Conservation (phyloP, 2,329 filamentous ascomycete genomes). For the Sporothrix phasma region DNA sequence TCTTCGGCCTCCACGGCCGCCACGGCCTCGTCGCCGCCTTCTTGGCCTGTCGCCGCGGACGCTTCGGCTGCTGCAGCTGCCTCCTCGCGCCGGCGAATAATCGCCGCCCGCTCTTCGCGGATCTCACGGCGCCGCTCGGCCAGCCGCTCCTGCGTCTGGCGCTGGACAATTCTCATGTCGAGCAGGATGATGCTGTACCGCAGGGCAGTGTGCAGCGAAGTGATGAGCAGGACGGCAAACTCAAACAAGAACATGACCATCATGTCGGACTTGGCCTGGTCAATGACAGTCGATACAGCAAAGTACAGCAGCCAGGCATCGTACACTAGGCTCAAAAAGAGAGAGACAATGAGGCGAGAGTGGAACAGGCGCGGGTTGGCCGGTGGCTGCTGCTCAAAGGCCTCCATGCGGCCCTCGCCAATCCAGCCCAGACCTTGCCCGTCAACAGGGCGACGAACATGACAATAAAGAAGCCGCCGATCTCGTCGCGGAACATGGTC, state of each 20-base stretch:
- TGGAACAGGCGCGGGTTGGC: conserved; percentile 85
- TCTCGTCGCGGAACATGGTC: conserved; percentile 94
- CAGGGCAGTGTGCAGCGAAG: conserved; percentile 66
- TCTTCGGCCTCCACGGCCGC: conserved; percentile 37
- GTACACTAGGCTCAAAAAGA: conserved; percentile 70
- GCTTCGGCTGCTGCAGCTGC: conserved; percentile 18
- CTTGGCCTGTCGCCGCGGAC: conserved; percentile 32
- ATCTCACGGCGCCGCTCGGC: conserved; percentile 60
- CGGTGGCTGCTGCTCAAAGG: conserved; percentile 90
- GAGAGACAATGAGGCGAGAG: conserved; percentile 64
- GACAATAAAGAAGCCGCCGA: conserved; percentile 86
- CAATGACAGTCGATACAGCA: conserved; percentile 70
- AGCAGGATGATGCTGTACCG: conserved; percentile 71
- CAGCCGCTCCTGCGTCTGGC: conserved; percentile 62
- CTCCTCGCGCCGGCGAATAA: conserved; percentile 38
- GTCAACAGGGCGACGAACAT: conserved; percentile 93
- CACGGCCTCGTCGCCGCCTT: conserved; percentile 38
- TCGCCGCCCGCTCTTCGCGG: conserved; percentile 45
- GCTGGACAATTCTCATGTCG: conserved; percentile 64
- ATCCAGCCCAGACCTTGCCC: conserved; percentile 98
- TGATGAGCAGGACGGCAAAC: conserved; percentile 77
- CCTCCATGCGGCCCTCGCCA: conserved; percentile 84
- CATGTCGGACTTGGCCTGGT: conserved; percentile 88
- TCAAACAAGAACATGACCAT: conserved; percentile 99
- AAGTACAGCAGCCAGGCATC: conserved; percentile 73